Evolutionary conservation across 805 yeast species (phyloP), one percentile per base, ranked within the genome.

Genomic region (Candida jianshihensis): DNA sequence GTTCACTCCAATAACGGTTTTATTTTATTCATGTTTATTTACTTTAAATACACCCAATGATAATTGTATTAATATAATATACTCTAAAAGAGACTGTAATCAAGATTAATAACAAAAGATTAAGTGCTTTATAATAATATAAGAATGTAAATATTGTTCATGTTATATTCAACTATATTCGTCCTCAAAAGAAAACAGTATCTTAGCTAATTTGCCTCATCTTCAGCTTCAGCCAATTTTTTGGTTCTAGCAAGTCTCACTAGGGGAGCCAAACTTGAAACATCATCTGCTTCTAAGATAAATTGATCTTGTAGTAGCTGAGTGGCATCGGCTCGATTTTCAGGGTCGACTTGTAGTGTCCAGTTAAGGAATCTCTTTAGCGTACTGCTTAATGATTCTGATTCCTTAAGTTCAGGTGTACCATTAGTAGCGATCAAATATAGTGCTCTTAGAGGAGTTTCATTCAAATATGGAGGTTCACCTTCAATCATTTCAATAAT

Each of bases 401-500:
- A 92, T 52, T 88, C 86, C 59, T 89, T 88, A 55, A 92, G 68
- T 47, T 80, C 79, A 17, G 99, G 99, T 0, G 97, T 92, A 36
- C 98, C 98, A 52, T 87, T 90, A 1, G 96, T 87, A 5, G 96
- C 96, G 68, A 92, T 92, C 59, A 92, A 68, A 60, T 89, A 92
- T 35, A 92, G 67, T 0, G 97, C 97, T 52, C 92, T 76, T 56
- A 92, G 71, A 17, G 98, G 99, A 26, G 94, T 86, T 59, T 92
- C 99, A 52, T 90, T 90, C 56, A 92, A 67, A 54, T 92, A 92
- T 3, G 99, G 99, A 12, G 99, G 99, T 59, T 92, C 98, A 19
- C 97, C 96, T 61, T 92, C 98, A 47, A 92, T 86, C 97, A 92
- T 90, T 63, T 92, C 99, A 52, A 92, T 92, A 16, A 86, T 80